Evolutionary conservation across 179 eudicot genomes (phyloP).

Genomic region (Spergularia azorica): DNA sequence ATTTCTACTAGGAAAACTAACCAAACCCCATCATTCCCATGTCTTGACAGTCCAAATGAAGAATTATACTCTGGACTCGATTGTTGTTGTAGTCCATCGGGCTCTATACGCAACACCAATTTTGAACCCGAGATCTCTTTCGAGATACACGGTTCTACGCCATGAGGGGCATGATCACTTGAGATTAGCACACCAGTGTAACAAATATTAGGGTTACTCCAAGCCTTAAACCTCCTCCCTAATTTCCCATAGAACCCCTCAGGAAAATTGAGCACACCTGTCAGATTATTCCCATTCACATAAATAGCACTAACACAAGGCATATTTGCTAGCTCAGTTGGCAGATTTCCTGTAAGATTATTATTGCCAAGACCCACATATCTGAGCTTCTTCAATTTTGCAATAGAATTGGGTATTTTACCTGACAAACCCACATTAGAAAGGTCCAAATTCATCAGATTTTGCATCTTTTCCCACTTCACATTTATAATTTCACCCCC

Average conservation of each 20-base stretch:
- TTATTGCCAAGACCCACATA: constrained; percentile 71
- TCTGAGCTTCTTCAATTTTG: constrained; percentile 54
- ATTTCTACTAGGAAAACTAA: constrained; percentile 34
- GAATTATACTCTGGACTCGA: constrained; percentile 12
- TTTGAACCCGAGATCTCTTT: constrained; percentile 29
- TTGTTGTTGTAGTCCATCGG: constrained; percentile 17
- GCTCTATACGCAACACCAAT: constrained; percentile 29
- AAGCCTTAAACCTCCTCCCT: constrained; percentile 82
- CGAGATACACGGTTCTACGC: constrained; percentile 62
- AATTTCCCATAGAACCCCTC: constrained; percentile 56
- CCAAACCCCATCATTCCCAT: constrained; percentile 43
- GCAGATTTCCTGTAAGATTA: constrained; percentile 57
- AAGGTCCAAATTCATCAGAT: constrained; percentile 58
- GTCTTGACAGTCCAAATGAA: constrained; percentile 39
- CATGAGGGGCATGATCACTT: constrained; percentile 42
- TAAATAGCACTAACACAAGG: constrained; percentile 58
- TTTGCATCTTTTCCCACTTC: constrained; percentile 53
- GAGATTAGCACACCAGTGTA: constrained; percentile 34
- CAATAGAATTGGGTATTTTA: constrained; percentile 57
- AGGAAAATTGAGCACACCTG: constrained; percentile 63
- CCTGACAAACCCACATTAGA: constrained; percentile 59
- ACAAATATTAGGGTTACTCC: constrained; percentile 75
- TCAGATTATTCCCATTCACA: constrained; percentile 69
- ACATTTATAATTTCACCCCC: constrained; percentile 57
- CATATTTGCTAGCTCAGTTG: constrained; percentile 51